phyloP scores from a whole-genome alignment of 768 basidiomycete species.

The Exidia glandulosa region DNA sequence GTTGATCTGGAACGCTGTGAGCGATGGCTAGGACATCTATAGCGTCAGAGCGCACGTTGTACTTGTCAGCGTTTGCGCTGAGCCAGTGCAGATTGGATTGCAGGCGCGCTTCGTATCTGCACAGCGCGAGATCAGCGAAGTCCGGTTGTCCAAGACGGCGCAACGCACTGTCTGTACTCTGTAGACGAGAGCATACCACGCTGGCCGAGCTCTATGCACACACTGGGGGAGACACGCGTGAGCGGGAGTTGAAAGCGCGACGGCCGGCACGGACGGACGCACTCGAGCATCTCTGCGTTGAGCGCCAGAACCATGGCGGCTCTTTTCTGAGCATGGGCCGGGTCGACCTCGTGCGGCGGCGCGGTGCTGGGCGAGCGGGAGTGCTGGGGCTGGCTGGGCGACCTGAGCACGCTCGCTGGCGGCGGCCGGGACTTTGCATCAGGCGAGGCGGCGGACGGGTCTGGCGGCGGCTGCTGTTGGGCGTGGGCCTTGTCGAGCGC shows the following conservation, averaged over 20 bases:
- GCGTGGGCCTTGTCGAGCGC: background rate
- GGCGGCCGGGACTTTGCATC: slow-evolving; percentile 27
- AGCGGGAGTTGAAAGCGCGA: slow-evolving; percentile 3
- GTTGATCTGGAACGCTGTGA: background rate
- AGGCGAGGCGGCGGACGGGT: slow-evolving; percentile 8
- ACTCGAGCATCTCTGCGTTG: slow-evolving; percentile 64
- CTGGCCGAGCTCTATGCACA: slow-evolving; percentile 49
- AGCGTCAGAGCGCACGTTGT: slow-evolving; percentile 17
- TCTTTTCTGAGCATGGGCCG: slow-evolving; percentile 1
- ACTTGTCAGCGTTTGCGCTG: slow-evolving; percentile 54
- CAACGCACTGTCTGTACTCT: slow-evolving; percentile 44
- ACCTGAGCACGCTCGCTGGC: background rate
- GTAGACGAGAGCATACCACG: slow-evolving; percentile 35
- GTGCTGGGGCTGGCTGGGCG: background rate
- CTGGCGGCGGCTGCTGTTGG: slow-evolving; percentile 3
- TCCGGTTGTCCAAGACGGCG: too few relatives aligned
- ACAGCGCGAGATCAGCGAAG: background rate
- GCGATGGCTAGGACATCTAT: background rate
- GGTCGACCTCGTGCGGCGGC: background rate
- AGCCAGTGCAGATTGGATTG: slow-evolving; percentile 66
- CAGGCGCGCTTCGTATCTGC: slow-evolving; percentile 43
- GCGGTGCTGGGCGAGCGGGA: background rate
- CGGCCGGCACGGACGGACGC: slow-evolving; percentile 11
- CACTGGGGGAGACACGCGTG: slow-evolving; percentile 24
- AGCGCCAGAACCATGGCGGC: slow-evolving; percentile 52